phyloP scores from a whole-genome alignment of 2,329 filamentous ascomycete genomes.

The Fusarium sp. region DNA sequence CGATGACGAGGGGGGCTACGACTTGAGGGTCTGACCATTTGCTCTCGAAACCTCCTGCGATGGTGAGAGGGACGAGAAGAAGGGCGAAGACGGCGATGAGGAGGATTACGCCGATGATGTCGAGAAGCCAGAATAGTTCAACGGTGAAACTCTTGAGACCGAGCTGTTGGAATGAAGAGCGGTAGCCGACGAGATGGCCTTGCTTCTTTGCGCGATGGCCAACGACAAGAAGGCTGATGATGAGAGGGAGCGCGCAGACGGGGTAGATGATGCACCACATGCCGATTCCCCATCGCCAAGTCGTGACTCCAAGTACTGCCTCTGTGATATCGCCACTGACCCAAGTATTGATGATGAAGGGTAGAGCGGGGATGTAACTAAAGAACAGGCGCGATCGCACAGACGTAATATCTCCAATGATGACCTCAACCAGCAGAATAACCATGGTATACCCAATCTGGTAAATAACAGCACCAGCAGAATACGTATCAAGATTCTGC shows the following conservation, averaged over 20 bases:
- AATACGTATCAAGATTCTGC: conserved; percentile 62
- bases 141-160: conserved; percentile 50
- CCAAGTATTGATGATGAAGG: conserved; percentile 75
- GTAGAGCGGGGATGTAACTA: conserved; percentile 70
- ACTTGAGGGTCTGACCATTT: conserved; percentile 55
- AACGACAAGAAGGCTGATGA: conserved; percentile 63
- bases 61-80: conserved; percentile 58
- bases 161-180: conserved; percentile 48
- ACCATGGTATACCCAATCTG: conserved; percentile 73
- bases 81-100: conserved; percentile 60
- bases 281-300: conserved; percentile 72
- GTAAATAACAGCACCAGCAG: conserved; percentile 69
- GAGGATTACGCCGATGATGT: conserved; percentile 59
- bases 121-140: conserved; percentile 61
- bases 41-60: conserved; percentile 57
- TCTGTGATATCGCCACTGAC: conserved; percentile 67
- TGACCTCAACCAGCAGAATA: conserved; percentile 71
- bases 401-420: conserved; percentile 73
- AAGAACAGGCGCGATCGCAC: conserved; percentile 72
- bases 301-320: conserved; percentile 60
- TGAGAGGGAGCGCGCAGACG: conserved; percentile 66
- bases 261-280: conserved; percentile 75
- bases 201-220: conserved; percentile 63
- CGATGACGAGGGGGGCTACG: conserved; percentile 59
- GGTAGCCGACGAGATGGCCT: conserved; percentile 58